These are phyloP conservation scores for Podaxis sp. DNA, from an alignment of 768 basidiomycete species.

Conservation along the genomic window DNA sequence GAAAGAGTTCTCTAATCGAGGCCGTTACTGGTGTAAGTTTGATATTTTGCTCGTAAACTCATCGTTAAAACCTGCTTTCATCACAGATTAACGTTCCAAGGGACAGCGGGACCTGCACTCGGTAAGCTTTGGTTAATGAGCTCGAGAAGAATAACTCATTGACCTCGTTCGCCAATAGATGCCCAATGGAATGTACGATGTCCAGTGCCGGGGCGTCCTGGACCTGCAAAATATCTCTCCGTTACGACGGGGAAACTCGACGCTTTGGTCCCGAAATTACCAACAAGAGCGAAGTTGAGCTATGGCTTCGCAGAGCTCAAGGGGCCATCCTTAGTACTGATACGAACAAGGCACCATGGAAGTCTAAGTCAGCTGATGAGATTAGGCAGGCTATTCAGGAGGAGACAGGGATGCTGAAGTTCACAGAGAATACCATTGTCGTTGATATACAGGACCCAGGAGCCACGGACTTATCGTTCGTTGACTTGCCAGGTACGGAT, in stretches of 20 bases:
- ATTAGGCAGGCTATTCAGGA: conserved; percentile 12
- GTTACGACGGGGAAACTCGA: conserved; percentile 13
- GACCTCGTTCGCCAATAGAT: conserved; percentile 27
- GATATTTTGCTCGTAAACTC: too few species aligned
- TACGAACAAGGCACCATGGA: conserved; percentile 3
- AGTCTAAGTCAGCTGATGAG: conserved; percentile 12
- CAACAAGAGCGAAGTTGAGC: conserved; percentile 44
- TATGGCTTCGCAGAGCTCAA: conserved; percentile 58
- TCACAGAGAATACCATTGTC: conserved; percentile 52
- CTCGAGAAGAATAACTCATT: not conserved
- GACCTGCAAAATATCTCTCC: conserved; percentile 44
- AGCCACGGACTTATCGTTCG: conserved; percentile 48
- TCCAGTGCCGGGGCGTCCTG: conserved; percentile 34
- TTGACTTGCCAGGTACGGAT: conserved; percentile 49
- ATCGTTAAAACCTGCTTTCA: not conserved
- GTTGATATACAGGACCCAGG: conserved; percentile 43
- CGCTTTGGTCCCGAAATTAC: conserved; percentile 42
- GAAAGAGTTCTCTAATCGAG: conserved; percentile 61
- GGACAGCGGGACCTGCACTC: conserved; percentile 60
- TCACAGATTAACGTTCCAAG: conserved; percentile 59
- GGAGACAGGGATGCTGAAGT: conserved; percentile 20
- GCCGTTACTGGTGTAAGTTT: conserved; percentile 52
- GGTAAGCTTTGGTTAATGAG: conserved; percentile 27
- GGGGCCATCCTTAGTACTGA: conserved; percentile 45
- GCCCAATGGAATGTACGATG: conserved; percentile 54